These are phyloP conservation scores for Termitomyces heimii DNA, from an alignment of 768 basidiomycete species.

Conservation along the genomic window DNA sequence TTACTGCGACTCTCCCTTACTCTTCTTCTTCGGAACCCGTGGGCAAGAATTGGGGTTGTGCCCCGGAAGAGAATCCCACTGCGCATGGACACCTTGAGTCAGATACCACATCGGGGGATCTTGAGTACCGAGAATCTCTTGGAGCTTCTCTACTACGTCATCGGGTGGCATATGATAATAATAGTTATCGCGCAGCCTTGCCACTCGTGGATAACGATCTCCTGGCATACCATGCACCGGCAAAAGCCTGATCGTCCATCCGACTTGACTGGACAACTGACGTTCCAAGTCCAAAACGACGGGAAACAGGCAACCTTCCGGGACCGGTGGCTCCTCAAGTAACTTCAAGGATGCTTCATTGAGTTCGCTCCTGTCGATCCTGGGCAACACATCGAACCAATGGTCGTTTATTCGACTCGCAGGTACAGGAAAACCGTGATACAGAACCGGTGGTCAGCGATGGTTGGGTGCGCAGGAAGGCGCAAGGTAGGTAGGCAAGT, in stretches of 20 bases:
- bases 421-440: background rate
- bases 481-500: background rate
- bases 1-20: too few species aligned
- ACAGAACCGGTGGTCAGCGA: background rate
- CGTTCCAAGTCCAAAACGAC: background rate
- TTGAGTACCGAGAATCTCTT: background rate
- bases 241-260: too few species aligned
- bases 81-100: background rate
- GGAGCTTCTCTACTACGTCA: background rate
- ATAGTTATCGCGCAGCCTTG: background rate
- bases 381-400: background rate
- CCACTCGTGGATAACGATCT: background rate
- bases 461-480: background rate
- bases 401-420: background rate
- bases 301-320: background rate
- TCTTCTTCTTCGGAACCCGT: too few species aligned
- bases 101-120: background rate
- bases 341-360: background rate
- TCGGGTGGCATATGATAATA: background rate
- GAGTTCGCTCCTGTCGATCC: background rate
- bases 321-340: background rate
- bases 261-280: too few species aligned
- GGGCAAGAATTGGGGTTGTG: background rate
- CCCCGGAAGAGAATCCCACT: background rate
- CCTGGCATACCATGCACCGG: background rate